A percentile compares a stretch with the other conserved stretches of the same genome.
These are phyloP conservation scores for Kwoniella newhampshirensis DNA, from an alignment of 768 basidiomycete species.

Conservation along the genomic window DNA sequence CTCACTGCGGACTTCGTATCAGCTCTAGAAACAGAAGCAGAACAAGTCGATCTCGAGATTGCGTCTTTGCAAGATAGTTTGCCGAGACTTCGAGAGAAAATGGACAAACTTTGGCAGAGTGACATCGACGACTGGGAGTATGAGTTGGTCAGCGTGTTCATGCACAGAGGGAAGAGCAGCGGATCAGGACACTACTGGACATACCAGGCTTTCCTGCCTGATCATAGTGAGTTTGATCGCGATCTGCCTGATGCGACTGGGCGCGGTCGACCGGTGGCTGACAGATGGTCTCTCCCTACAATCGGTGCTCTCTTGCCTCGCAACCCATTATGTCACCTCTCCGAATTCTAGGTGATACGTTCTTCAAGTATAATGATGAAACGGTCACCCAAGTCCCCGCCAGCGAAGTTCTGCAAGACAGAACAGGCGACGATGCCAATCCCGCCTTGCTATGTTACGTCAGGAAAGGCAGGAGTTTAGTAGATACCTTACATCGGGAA, in stretches of 20 bases:
- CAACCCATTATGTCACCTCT: no score
- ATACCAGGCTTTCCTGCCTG: conserved; percentile 83
- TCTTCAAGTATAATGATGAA: conserved; percentile 98
- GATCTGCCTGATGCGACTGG: no score
- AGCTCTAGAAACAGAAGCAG: conserved; percentile 33
- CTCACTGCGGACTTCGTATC: conserved; percentile 31
- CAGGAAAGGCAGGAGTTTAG: conserved; percentile 38
- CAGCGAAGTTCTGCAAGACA: conserved; percentile 82
- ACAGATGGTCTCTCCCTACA: no score
- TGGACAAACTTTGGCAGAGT: conserved; percentile 74
- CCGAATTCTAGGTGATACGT: conserved; percentile 61
- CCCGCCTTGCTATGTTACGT: conserved; percentile 55
- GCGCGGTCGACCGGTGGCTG: no score
- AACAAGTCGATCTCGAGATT: conserved; percentile 26
- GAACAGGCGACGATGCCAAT: conserved; percentile 58
- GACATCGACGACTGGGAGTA: conserved; percentile 63
- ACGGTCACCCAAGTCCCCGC: conserved; percentile 73
- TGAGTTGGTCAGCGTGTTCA: conserved; percentile 87
- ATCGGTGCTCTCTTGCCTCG: no score
- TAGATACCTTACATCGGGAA: conserved; percentile 45
- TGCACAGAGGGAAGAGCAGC: conserved; percentile 66
- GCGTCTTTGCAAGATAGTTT: conserved; percentile 28
- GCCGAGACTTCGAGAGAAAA: conserved; percentile 26
- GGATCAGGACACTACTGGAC: conserved; percentile 77
- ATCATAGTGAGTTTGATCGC: conserved; percentile 56